Evolutionary conservation across 352 stramenopile genomes (phyloP).

Genomic region (Thraustochytrium aureum): DNA sequence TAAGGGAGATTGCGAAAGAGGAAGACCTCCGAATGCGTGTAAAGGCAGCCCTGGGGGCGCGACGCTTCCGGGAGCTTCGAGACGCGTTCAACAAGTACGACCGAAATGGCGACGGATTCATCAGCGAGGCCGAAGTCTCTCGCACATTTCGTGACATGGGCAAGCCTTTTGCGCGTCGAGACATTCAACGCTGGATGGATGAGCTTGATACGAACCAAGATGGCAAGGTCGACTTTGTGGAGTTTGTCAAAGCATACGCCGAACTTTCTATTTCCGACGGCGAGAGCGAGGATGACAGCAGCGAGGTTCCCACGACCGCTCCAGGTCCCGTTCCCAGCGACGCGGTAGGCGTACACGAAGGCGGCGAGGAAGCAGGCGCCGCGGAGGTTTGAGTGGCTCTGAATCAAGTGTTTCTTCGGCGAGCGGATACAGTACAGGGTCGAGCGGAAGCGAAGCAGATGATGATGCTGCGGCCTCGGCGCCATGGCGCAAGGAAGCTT

Average conservation of each 20-base stretch:
- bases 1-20: constrained; percentile 18
- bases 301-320: not conserved
- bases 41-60: not conserved
- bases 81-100: constrained; percentile 56
- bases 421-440: too few relatives aligned
- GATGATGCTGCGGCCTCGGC: not conserved
- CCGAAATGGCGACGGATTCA: constrained; percentile 53
- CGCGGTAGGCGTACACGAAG: not conserved
- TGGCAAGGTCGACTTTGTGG: constrained; percentile 53
- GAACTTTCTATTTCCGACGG: constrained; percentile 11
- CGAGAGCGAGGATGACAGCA: not conserved
- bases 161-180: not conserved
- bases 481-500: constrained; percentile 42
- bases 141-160: constrained; percentile 41
- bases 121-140: constrained; percentile 47
- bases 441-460: too few relatives aligned
- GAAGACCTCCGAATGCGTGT: not conserved
- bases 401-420: too few relatives aligned
- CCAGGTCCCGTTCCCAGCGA: not conserved
- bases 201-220: constrained; percentile 54
- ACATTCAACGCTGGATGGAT: constrained; percentile 41
- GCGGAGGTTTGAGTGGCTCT: too few relatives aligned
- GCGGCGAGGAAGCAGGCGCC: not conserved
- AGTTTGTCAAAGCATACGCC: constrained; percentile 56
- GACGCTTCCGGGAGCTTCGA: constrained; percentile 18